phyloP scores from a whole-genome alignment of 2,329 filamentous ascomycete genomes.

The Lasiodiplodia sp. region DNA sequence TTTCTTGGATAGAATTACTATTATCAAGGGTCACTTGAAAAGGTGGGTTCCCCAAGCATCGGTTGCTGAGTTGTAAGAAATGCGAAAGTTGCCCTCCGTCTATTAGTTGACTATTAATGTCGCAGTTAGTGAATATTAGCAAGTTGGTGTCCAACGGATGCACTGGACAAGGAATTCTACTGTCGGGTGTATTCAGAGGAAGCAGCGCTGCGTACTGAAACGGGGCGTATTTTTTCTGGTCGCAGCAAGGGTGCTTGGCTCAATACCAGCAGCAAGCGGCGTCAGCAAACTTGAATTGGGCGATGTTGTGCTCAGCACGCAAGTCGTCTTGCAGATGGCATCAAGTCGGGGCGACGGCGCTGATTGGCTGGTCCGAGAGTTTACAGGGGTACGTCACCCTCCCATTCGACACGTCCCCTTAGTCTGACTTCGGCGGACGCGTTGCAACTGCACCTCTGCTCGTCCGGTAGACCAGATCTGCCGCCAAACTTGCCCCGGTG shows the following conservation, averaged over 20 bases:
- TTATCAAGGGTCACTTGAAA: not conserved
- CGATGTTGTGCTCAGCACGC: constrained; percentile 28
- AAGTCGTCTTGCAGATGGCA: constrained; percentile 25
- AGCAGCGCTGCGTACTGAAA: not conserved
- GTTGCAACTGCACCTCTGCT: not conserved
- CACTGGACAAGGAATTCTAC: not conserved
- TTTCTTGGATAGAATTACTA: not conserved
- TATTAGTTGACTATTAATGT: too few species aligned
- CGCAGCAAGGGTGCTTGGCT: not conserved
- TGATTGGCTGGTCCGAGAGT: constrained; percentile 9
- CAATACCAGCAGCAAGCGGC: not conserved
- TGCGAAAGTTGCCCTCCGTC: too few species aligned
- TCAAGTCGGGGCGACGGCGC: constrained; percentile 9
- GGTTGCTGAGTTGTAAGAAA: too few species aligned
- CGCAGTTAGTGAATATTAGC: too few species aligned
- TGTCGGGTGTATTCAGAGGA: not conserved
- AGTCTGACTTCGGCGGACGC: constrained; percentile 4
- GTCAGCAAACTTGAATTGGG: not conserved
- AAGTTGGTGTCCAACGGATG: not conserved
- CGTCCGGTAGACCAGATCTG: constrained; percentile 1
- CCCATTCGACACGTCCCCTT: constrained; percentile 22
- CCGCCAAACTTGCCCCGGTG: not conserved
- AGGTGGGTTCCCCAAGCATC: too few species aligned
- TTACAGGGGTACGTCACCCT: constrained; percentile 19
- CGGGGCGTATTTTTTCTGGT: not conserved